phyloP scores from a whole-genome alignment of 1,284 basidiomycete genomes.

The Earliella scabrosa region DNA sequence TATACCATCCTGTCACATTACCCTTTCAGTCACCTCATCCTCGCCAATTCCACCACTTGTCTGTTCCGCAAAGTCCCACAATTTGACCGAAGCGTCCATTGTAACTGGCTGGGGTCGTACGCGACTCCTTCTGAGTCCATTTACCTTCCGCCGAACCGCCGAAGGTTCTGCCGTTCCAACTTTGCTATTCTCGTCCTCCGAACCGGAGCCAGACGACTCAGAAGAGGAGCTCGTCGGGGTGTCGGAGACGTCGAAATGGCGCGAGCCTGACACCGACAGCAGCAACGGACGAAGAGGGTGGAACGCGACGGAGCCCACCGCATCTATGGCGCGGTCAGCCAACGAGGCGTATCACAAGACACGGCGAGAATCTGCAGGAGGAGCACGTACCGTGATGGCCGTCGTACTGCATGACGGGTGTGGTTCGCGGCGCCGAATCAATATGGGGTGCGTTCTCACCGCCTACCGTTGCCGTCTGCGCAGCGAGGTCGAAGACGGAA shows the following conservation, averaged over 20 bases:
- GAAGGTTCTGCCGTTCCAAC: not conserved
- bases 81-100: conserved; percentile 23
- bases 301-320: conserved; percentile 64
- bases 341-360: conserved; percentile 4
- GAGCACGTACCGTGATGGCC: conserved; percentile 21
- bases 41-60: not conserved
- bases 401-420: conserved; percentile 19
- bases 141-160: not conserved
- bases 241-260: conserved; percentile 50
- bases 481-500: conserved; percentile 25
- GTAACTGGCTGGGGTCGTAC: conserved; percentile 22
- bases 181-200: conserved; percentile 14
- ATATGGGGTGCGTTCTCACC: conserved; percentile 11
- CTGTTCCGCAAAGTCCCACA: conserved; percentile 22
- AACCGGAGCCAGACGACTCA: conserved; percentile 5
- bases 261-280: conserved; percentile 68
- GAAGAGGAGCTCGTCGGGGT: not conserved
- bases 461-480: conserved; percentile 5
- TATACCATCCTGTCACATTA: not conserved
- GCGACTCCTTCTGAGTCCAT: conserved; percentile 15
- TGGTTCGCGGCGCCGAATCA: conserved; percentile 13
- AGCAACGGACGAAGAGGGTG: conserved; percentile 58
- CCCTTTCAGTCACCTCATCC: not conserved
- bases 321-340: conserved; percentile 44
- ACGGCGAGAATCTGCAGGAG: conserved; percentile 1